phyloP scores from a whole-genome alignment of 2,329 filamentous ascomycete species.

The Ilyonectria mors-panacis region DNA sequence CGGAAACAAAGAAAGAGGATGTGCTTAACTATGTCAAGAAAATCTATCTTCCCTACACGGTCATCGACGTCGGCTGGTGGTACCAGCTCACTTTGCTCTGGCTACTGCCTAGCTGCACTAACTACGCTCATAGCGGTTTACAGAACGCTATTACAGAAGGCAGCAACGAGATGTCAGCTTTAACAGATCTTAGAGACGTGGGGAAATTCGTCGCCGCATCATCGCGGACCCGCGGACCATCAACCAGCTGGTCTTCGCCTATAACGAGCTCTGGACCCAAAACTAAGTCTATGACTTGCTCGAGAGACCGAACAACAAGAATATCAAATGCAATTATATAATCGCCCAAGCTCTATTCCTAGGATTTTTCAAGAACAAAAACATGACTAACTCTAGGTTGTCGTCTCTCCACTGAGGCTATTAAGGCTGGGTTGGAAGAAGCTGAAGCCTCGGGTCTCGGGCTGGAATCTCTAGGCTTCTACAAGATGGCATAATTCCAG shows the following conservation, averaged over 20 bases:
- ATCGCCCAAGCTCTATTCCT: background rate
- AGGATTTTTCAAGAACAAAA: background rate
- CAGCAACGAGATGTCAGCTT: conserved; percentile 48
- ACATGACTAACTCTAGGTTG: background rate
- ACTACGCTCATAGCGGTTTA: no score
- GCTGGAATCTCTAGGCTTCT: background rate
- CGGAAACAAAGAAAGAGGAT: conserved; percentile 59
- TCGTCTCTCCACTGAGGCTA: background rate
- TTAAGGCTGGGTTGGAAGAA: background rate
- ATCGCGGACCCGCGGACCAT: conserved; percentile 66
- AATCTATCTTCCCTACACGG: no score
- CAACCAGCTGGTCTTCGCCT: conserved; percentile 65
- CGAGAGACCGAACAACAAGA: conserved; percentile 65
- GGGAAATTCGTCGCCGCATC: conserved; percentile 66
- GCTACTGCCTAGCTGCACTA: no score
- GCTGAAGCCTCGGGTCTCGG: background rate
- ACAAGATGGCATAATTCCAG: background rate
- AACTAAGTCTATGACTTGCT: conserved; percentile 62
- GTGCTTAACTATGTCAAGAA: conserved; percentile 66
- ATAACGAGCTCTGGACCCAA: conserved; percentile 60
- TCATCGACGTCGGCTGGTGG: no score
- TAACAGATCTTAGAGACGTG: conserved; percentile 66
- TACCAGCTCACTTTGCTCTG: no score
- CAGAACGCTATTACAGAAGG: no score
- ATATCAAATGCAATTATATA: conserved; percentile 48